Evolutionary conservation across 1,284 basidiomycete species (phyloP), one percentile per base, ranked within the genome.

Genomic region (Salmacisia buchloeana): DNA sequence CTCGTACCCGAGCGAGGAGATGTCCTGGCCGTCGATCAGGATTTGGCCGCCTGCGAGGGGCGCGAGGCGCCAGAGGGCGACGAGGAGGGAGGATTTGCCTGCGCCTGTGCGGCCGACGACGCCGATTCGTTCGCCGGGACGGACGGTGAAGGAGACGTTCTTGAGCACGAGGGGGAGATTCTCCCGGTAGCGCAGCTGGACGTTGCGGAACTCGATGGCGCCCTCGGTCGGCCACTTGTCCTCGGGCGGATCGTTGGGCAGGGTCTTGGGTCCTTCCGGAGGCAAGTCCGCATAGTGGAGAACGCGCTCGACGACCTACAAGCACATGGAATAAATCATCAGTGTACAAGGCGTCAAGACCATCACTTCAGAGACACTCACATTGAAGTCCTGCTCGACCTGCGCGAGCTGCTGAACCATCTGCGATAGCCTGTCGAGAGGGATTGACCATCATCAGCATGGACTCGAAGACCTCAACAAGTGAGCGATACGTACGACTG

Each of bases 231-330:
- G 58, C 58, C 58, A 59, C 12, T 38, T 4, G 5, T 38, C 35
- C 38, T 29, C 58, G n/a, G 25, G 36, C 12, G 38, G 58, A 23
- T 41, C 39, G 56, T 43, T 46, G 1, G 38, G 29, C 0, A 54
- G 23, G 35, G 87, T 83, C 70, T 90, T 86, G 0, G 89, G 84
- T 0, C 89, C 85, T 79, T 94, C 92, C 78, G 91, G 88, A 72
- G 90, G 89, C 31, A 91, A 80, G 35, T 84, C 84, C 34, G 88
- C 87, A 72, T 94, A 94, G 78, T 92, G 85, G 2, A 90, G 63
- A 9, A 73, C 58, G 15, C 72, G 65, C 80, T 94, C 92, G 3
- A 92, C 90, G 27, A 88, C 87, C 78, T 92, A 92, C 89, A 94
- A 92, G 80, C n/a, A n/a, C n/a, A n/a, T n/a, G 35, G 35, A 15